These are phyloP conservation scores for Amesomyces nigricolor DNA, from an alignment of 2,329 filamentous ascomycete species.

Conservation along the genomic window DNA sequence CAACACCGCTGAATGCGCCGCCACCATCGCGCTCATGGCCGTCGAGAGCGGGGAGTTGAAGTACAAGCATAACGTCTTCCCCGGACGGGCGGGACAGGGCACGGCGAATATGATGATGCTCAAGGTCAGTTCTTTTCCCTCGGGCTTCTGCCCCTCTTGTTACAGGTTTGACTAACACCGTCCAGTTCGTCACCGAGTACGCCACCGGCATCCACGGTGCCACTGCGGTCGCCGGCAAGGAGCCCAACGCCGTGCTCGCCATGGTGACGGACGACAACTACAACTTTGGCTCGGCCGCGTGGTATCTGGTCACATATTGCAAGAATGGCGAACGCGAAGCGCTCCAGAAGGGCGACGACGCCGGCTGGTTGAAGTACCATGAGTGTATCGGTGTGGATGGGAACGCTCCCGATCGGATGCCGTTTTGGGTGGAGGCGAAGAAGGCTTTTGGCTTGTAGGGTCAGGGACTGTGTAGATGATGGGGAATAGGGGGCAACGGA, in stretches of 20 bases:
- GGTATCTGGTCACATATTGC: constrained; percentile 47
- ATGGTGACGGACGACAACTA: constrained; percentile 44
- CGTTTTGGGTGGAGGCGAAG: constrained; percentile 44
- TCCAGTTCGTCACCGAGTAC: constrained; percentile 34
- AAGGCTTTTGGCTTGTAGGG: constrained; percentile 38
- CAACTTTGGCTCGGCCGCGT: constrained; percentile 49
- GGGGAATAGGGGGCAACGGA: too few species aligned
- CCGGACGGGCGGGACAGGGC: constrained; percentile 60
- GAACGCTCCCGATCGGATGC: constrained; percentile 30
- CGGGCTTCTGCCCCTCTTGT: too few species aligned
- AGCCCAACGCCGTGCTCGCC: constrained; percentile 38
- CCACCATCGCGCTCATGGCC: constrained; percentile 63
- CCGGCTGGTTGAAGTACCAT: constrained; percentile 43
- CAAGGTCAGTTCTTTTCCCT: too few species aligned
- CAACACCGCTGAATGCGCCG: constrained; percentile 60
- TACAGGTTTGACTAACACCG: too few species aligned
- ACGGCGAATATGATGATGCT: constrained; percentile 56
- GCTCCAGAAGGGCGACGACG: constrained; percentile 36
- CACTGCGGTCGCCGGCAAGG: constrained; percentile 31
- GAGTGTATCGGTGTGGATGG: constrained; percentile 39
- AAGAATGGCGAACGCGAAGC: constrained; percentile 27
- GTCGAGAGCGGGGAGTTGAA: constrained; percentile 65
- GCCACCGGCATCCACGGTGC: constrained; percentile 29
- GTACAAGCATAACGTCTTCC: constrained; percentile 59
- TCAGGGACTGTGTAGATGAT: not conserved